Base-by-base conservation (phyloP, 768 basidiomycete genomes). In the Termitomyces sp. region DNA sequence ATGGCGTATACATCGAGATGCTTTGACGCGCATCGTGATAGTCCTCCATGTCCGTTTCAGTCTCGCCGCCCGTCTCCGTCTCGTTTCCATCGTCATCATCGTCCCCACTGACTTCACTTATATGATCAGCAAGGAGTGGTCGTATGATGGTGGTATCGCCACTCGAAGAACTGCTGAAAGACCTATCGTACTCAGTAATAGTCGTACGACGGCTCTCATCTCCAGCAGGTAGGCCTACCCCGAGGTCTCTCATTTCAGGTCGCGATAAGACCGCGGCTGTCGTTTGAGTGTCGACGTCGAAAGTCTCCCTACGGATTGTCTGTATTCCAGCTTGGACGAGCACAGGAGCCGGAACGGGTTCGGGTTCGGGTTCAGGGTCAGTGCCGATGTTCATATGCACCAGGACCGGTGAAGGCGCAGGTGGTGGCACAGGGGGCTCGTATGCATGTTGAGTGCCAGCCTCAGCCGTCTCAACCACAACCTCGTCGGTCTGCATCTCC, bases 1-100 rank as follows among this genome's bases (percentile, higher is more conserved):
- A 86, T 4, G 80, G 78, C 4, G 92, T 90, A 1, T 86, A 87
- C 72, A 84, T 80, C 65, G 83, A 86, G 63, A 81, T 76, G 63
- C 80, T 92, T 69, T 88, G 86, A 49, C 87, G 78, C 2, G 94
- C 95, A 70, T 96, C 94, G 1, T 88, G 79, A 67, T 91, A 94
- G 61, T 92, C 86, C 18, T 87, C 90, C 38, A 70, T 73, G 46
- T 88, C 87, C 2, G 85, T 86, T 63, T 91, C 90, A 0, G 86
- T 86, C 61, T 89, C 89, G 0, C 84, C 83, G 54, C 86, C 89
- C 1, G 81, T 81, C 46, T 87, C 90, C 0, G 87, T 88, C 74
- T 88, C 87, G 12, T 84, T 85, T 56, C 79, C 81, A 20, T 81
- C 80, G 48, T 76, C 77, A 2, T 75, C 76, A 15, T 66, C 71